A percentile compares a stretch with the other conserved stretches of the same genome.
These are phyloP conservation scores for Gracilaria gracilis DNA, from an alignment of 23 red algal species.

Conservation along the genomic window DNA sequence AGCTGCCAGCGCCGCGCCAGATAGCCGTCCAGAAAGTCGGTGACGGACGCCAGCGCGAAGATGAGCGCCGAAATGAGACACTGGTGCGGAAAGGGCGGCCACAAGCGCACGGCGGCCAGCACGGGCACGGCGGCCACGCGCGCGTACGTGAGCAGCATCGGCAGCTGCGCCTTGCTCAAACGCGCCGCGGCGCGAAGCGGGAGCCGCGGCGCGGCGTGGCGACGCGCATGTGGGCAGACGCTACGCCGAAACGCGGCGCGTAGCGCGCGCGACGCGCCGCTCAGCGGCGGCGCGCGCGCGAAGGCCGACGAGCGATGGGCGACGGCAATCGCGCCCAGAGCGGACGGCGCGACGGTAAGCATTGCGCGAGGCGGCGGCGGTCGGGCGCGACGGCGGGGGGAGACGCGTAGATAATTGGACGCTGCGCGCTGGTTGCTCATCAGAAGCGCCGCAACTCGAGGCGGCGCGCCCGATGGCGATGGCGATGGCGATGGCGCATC, in stretches of 20 bases:
- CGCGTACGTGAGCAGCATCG: conserved; percentile 77
- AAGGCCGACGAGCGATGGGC: neutral
- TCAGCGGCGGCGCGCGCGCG: no score
- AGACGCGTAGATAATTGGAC: no score
- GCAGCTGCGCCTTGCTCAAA: conserved; percentile 26
- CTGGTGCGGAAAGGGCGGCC: conserved; percentile 41
- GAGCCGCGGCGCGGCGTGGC: neutral
- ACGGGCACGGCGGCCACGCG: conserved; percentile 77
- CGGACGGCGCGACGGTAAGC: neutral
- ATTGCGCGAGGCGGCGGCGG: neutral
- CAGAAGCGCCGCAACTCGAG: no score
- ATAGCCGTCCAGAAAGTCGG: conserved; percentile 94
- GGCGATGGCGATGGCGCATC: no score
- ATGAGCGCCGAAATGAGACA: conserved; percentile 39
- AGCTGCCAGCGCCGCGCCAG: conserved; percentile 85
- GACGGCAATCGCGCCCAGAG: no score
- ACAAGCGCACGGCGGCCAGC: conserved; percentile 38
- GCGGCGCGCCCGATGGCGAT: no score
- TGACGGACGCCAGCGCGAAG: conserved; percentile 79
- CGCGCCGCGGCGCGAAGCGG: neutral
- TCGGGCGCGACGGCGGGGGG: no score
- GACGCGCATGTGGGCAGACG: neutral
- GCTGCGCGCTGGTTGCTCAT: no score
- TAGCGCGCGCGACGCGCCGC: no score
- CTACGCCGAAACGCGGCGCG: no score